These are phyloP conservation scores for Botrytis sinoallii DNA, from an alignment of 2,329 filamentous ascomycete species.

Conservation along the genomic window DNA sequence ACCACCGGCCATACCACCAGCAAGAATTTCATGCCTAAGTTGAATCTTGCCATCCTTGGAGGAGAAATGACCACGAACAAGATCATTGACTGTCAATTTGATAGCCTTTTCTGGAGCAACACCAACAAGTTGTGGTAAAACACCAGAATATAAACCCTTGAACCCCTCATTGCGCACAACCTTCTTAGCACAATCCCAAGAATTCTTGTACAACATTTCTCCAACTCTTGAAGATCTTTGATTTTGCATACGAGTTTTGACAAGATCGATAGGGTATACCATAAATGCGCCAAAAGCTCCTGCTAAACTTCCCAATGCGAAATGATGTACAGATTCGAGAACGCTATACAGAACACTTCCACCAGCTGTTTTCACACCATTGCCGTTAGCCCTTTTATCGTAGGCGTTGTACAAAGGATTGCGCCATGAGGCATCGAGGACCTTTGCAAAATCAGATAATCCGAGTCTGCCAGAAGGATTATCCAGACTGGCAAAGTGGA, in stretches of 20 bases:
- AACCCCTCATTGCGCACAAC: constrained; percentile 91
- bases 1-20: constrained; percentile 83
- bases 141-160: constrained; percentile 86
- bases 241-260: constrained; percentile 99
- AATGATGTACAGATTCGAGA: constrained; percentile 83
- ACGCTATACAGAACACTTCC: constrained; percentile 60
- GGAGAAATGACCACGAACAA: constrained; percentile 74
- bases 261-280: constrained; percentile 98
- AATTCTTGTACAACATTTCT: constrained; percentile 93
- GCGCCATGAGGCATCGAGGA: constrained; percentile 90
- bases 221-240: constrained; percentile 81
- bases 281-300: constrained; percentile 98
- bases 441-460: constrained; percentile 84
- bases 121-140: constrained; percentile 90
- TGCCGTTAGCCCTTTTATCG: constrained; percentile 38
- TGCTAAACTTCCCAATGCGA: constrained; percentile 81
- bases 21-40: constrained; percentile 70
- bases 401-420: constrained; percentile 44
- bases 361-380: constrained; percentile 49
- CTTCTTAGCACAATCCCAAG: constrained; percentile 89
- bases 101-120: constrained; percentile 99
- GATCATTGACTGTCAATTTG: constrained; percentile 96
- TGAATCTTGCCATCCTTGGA: constrained; percentile 73
- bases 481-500: constrained; percentile 94
- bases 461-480: constrained; percentile 82